Evolutionary conservation across 2,329 filamentous ascomycete genomes (phyloP).

Genomic region (Diaporthe caulivora): DNA sequence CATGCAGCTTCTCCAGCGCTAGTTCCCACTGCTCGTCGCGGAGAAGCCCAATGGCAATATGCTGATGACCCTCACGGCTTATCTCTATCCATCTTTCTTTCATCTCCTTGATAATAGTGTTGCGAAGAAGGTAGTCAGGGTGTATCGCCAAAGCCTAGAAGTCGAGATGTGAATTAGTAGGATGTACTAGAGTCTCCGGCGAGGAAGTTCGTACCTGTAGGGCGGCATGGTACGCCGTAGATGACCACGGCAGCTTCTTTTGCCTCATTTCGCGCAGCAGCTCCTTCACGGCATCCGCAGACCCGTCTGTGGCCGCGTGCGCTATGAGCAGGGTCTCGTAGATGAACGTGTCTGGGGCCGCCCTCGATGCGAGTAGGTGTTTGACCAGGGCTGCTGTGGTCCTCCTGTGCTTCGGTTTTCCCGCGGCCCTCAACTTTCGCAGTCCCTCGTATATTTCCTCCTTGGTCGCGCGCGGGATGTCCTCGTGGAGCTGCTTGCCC

Average conservation of each 20-base stretch:
- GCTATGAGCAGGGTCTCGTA: conserved; percentile 83
- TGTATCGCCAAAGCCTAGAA: conserved; percentile 79
- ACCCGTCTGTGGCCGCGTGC: conserved; percentile 77
- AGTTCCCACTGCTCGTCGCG: conserved; percentile 87
- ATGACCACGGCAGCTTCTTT: conserved; percentile 72
- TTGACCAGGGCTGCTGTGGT: conserved; percentile 57
- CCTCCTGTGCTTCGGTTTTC: conserved; percentile 43
- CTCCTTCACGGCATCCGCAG: conserved; percentile 69
- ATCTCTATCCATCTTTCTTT: conserved; percentile 77
- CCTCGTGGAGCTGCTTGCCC: conserved; percentile 40
- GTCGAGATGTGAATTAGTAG: conserved; percentile 35
- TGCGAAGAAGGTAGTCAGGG: conserved; percentile 84
- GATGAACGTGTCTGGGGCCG: conserved; percentile 68
- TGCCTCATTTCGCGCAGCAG: conserved; percentile 81
- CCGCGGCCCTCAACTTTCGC: conserved; percentile 52
- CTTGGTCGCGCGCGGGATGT: conserved; percentile 47
- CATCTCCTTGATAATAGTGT: conserved; percentile 80
- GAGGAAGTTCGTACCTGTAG: conserved; percentile 66
- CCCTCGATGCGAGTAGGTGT: conserved; percentile 67
- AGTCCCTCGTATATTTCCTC: conserved; percentile 62
- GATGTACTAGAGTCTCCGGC: not conserved
- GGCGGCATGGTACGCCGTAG: conserved; percentile 77
- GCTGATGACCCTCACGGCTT: conserved; percentile 72
- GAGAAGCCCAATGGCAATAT: conserved; percentile 79
- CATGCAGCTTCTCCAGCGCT: conserved; percentile 77